Percentiles rank a stretch among this genome's conserved stretches.
These are phyloP conservation scores for Globisporangium spinosum DNA, from an alignment of 352 stramenopile genomes.

Conservation along the genomic window DNA sequence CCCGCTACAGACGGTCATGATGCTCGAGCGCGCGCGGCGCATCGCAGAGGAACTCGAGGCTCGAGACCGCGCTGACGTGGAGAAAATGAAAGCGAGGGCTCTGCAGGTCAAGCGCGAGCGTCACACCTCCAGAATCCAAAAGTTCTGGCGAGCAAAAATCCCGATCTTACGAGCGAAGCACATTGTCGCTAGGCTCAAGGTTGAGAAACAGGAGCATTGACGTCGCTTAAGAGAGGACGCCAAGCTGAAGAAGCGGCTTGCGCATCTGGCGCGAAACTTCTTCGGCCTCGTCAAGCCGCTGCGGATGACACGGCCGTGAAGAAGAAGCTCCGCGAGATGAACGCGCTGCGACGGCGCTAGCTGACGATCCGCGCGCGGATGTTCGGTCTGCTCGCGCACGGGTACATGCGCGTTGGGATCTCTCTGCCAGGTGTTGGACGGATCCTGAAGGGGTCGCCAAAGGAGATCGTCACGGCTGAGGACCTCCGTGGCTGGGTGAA, in stretches of 20 bases:
- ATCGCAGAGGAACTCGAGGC: conserved; percentile 36
- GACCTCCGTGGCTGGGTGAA: conserved; percentile 52
- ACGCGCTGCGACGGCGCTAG: conserved; percentile 40
- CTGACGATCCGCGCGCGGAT: conserved; percentile 43
- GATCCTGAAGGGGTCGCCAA: conserved; percentile 16
- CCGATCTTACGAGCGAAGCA: conserved; percentile 36
- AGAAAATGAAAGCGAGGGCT: conserved; percentile 35
- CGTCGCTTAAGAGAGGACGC: conserved; percentile 33
- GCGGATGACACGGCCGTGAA: conserved; percentile 37
- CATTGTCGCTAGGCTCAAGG: conserved; percentile 17
- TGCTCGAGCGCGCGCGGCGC: conserved; percentile 33
- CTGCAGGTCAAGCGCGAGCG: conserved; percentile 27
- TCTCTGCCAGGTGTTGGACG: conserved; percentile 46
- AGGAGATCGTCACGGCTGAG: conserved; percentile 42
- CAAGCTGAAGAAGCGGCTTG: conserved; percentile 28
- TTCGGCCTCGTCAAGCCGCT: conserved; percentile 41
- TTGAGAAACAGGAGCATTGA: conserved; percentile 36
- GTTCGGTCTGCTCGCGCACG: conserved; percentile 51
- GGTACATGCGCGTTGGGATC: conserved; percentile 63
- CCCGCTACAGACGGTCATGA: conserved; percentile 35
- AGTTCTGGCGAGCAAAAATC: conserved; percentile 39
- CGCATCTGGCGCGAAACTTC: conserved; percentile 32
- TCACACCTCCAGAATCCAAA: conserved; percentile 37
- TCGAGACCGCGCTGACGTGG: conserved; percentile 40
- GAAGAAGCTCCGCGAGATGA: conserved; percentile 43